Conservation (phyloP, 2,329 filamentous ascomycete genomes). For the Colletotrichum spinosum region DNA sequence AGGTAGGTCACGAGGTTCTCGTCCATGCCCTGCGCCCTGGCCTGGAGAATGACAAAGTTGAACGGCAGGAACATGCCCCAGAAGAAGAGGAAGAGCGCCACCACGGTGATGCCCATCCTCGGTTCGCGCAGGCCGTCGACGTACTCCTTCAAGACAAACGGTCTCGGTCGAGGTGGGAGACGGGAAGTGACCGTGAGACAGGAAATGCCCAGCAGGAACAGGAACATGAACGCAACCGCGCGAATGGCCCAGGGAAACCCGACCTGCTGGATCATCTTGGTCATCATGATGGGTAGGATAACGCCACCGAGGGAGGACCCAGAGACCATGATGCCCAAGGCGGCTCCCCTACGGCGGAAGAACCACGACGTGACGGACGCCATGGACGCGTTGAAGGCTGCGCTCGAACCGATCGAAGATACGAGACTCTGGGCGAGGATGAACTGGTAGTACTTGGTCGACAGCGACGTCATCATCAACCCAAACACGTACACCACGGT, state of each 20-base stretch:
- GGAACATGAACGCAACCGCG: constrained; percentile 58
- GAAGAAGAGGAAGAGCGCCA: constrained; percentile 66
- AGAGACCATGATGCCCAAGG: constrained; percentile 64
- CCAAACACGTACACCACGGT: constrained; percentile 70
- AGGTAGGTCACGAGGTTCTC: constrained; percentile 57
- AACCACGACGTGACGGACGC: constrained; percentile 64
- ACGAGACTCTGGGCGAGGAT: constrained; percentile 57
- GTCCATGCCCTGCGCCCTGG: constrained; percentile 56
- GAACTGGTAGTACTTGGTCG: constrained; percentile 57
- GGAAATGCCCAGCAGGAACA: constrained; percentile 50
- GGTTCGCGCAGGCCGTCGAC: constrained; percentile 58
- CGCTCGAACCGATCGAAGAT: constrained; percentile 54
- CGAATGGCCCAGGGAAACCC: constrained; percentile 63
- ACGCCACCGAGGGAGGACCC: constrained; percentile 67
- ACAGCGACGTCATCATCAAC: constrained; percentile 73
- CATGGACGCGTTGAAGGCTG: constrained; percentile 56
- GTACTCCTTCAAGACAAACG: constrained; percentile 61
- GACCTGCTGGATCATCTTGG: constrained; percentile 62
- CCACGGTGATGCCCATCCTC: constrained; percentile 55
- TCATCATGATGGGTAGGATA: constrained; percentile 70
- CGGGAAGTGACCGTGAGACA: constrained; percentile 53
- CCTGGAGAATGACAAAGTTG: constrained; percentile 64
- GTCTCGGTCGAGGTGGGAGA: constrained; percentile 57
- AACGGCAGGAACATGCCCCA: constrained; percentile 66
- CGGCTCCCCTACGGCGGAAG: constrained; percentile 60